Conservation (phyloP, 257 asterid species). For the Capsicum pubescens region DNA sequence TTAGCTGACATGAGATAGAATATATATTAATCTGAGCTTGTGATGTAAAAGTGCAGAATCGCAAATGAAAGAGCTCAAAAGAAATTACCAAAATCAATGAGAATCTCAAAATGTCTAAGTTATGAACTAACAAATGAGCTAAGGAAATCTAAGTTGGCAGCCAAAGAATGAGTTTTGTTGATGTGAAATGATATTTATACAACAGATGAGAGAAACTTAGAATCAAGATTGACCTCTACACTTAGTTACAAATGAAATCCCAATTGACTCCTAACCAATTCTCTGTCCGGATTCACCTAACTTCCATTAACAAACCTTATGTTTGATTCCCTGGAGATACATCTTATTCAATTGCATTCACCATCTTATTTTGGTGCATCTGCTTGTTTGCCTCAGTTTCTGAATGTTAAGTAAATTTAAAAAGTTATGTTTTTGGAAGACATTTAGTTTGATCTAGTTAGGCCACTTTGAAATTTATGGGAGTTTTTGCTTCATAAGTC, state of each 20-base stretch:
- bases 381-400: background rate
- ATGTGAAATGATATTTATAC: background rate
- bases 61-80: background rate
- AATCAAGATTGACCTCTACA: background rate
- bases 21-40: background rate
- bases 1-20: background rate
- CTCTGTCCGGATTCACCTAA: background rate
- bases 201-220: background rate
- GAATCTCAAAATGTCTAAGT: constrained; percentile 6
- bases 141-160: constrained; percentile 3
- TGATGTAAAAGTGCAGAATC: constrained; percentile 16
- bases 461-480: background rate
- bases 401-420: constrained; percentile 13
- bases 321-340: background rate
- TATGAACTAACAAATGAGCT: constrained; percentile 11
- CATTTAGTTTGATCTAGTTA: constrained; percentile 18
- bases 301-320: background rate
- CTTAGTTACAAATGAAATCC: background rate
- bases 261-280: background rate
- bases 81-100: constrained; percentile 4
- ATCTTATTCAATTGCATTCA: background rate
- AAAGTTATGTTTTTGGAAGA: background rate
- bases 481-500: background rate
- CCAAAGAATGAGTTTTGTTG: background rate
- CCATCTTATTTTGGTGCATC: constrained; percentile 9